Evolutionary conservation across 352 stramenopile species (phyloP).

Genomic region (Lagenidium sp.): DNA sequence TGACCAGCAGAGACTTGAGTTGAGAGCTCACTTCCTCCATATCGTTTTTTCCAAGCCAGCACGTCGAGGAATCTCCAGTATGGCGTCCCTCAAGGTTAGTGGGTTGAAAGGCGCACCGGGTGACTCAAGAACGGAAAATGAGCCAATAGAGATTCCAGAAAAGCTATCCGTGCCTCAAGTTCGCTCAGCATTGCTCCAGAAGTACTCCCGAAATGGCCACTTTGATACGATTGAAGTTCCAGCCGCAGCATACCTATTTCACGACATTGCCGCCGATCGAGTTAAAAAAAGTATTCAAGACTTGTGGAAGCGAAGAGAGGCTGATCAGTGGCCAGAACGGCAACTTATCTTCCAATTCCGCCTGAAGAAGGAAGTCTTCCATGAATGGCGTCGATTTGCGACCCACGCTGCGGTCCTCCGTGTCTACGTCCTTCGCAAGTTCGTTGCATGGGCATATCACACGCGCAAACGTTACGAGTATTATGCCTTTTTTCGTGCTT

Average conservation of each 20-base stretch:
- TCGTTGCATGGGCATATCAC: conserved; percentile 24
- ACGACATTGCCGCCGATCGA: conserved; percentile 19
- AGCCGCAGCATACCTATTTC: conserved; percentile 22
- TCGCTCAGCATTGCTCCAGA: conserved; percentile 55
- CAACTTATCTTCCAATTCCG: conserved; percentile 22
- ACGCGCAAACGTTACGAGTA: conserved; percentile 7
- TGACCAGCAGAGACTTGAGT: conserved; percentile 29
- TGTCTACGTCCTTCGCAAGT: conserved; percentile 23
- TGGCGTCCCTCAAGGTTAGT: too few species aligned
- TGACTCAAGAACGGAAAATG: not conserved
- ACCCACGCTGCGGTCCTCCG: conserved; percentile 14
- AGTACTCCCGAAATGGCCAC: conserved; percentile 72
- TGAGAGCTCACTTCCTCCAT: conserved; percentile 42
- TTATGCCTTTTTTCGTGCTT: conserved; percentile 25
- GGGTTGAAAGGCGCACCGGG: too few species aligned
- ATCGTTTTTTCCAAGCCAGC: conserved; percentile 55
- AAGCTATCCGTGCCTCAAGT: conserved; percentile 40
- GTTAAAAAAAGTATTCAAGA: conserved; percentile 17
- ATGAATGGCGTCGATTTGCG: conserved; percentile 16
- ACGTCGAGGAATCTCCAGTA: conserved; percentile 20
- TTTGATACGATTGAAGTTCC: conserved; percentile 30
- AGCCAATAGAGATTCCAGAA: conserved; percentile 12
- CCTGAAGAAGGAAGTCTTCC: conserved; percentile 21
- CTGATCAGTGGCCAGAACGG: conserved; percentile 21
- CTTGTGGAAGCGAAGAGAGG: conserved; percentile 11